phyloP scores from a whole-genome alignment of 2,329 filamentous ascomycete species.

The Cadophora luteo-olivacea region DNA sequence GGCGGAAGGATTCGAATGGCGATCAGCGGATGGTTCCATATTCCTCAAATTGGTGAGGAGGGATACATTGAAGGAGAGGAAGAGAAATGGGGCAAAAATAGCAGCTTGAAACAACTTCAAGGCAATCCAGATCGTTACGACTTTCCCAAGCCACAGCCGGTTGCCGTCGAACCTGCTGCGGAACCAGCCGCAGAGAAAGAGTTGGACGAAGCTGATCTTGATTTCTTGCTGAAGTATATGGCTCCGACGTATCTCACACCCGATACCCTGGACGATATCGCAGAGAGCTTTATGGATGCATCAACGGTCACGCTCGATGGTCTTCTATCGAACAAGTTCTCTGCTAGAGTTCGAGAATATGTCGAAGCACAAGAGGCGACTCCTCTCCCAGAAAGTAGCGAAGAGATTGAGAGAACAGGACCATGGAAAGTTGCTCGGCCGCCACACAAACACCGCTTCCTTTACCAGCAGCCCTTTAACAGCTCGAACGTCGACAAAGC shows the following conservation, averaged over 20 bases:
- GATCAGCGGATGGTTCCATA: slow-evolving; percentile 98
- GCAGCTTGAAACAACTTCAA: slow-evolving; percentile 90
- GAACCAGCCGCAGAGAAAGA: slow-evolving; percentile 54
- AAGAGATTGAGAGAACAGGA: slow-evolving; percentile 60
- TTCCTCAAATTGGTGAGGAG: slow-evolving; percentile 92
- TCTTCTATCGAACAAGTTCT: slow-evolving; percentile 81
- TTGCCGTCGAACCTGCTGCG: slow-evolving; percentile 48
- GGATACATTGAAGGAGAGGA: slow-evolving; percentile 89
- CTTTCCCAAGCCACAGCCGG: slow-evolving; percentile 69
- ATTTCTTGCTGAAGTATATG: slow-evolving; percentile 90
- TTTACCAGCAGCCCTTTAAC: slow-evolving; percentile 72
- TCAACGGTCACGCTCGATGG: slow-evolving; percentile 83
- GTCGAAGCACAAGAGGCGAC: slow-evolving; percentile 69
- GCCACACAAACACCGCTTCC: slow-evolving; percentile 93
- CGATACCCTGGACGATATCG: slow-evolving; percentile 84
- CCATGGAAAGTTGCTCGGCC: slow-evolving; percentile 81
- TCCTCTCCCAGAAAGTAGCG: slow-evolving; percentile 52
- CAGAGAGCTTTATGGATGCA: slow-evolving; percentile 79
- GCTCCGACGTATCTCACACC: slow-evolving; percentile 90
- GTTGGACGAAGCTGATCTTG: slow-evolving; percentile 80
- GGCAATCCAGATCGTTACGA: slow-evolving; percentile 92
- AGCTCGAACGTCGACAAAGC: slow-evolving; percentile 29
- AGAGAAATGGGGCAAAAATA: slow-evolving; percentile 86
- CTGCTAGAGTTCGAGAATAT: slow-evolving; percentile 71
- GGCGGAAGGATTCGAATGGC: slow-evolving; percentile 90